phyloP scores from a whole-genome alignment of 768 basidiomycete species.

The Lentinula detonsa region DNA sequence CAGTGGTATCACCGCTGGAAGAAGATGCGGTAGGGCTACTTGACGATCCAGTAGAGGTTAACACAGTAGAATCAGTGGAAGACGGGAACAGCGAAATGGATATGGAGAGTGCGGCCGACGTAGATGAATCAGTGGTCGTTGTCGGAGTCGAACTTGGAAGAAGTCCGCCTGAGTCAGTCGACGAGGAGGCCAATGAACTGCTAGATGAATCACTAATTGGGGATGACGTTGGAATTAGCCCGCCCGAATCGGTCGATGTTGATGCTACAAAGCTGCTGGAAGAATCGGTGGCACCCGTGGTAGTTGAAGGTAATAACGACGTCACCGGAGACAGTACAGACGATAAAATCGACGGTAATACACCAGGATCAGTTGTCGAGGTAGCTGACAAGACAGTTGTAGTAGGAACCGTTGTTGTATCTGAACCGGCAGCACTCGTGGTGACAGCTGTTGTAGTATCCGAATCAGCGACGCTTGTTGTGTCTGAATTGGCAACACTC shows the following conservation, averaged over 20 bases:
- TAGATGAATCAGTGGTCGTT: neutral
- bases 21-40: neutral
- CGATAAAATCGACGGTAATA: neutral
- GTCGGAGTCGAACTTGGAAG: neutral
- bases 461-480: neutral
- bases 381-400: slow-evolving; percentile 1
- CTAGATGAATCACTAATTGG: neutral
- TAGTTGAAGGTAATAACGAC: neutral
- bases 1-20: neutral
- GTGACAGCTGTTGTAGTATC: neutral
- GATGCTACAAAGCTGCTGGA: neutral
- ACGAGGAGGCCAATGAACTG: neutral
- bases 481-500: neutral
- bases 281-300: neutral
- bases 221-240: neutral
- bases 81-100: neutral
- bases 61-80: neutral
- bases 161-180: neutral
- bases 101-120: neutral
- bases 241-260: neutral
- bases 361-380: neutral
- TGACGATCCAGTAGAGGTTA: neutral
- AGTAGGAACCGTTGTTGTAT: neutral
- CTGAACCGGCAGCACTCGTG: neutral
- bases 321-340: neutral